These are phyloP conservation scores for Monilinia vaccinii-corymbosi DNA, from an alignment of 2,329 filamentous ascomycete species.

Conservation along the genomic window DNA sequence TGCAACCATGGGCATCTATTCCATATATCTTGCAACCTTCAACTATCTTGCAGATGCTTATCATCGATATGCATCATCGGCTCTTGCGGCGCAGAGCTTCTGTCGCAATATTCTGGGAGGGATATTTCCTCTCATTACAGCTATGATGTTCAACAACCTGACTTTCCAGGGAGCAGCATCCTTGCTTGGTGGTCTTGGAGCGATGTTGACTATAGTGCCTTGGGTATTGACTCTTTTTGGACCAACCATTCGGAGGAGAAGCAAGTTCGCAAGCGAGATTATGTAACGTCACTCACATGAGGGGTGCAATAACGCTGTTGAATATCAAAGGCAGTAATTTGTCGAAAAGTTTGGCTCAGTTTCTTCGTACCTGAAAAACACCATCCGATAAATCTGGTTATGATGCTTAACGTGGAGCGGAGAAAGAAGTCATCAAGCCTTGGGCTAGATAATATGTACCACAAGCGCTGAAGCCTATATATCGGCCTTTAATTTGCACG, in stretches of 20 bases:
- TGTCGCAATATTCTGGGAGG: constrained; percentile 79
- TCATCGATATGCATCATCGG: constrained; percentile 74
- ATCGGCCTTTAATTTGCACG: no score
- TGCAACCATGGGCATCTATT: constrained; percentile 78
- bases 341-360: not conserved
- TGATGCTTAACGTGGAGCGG: not conserved
- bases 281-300: constrained; percentile 10
- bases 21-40: constrained; percentile 79
- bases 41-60: constrained; percentile 91
- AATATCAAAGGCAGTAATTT: no score
- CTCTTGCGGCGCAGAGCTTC: constrained; percentile 77
- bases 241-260: constrained; percentile 62
- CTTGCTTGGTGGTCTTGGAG: constrained; percentile 62
- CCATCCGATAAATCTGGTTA: not conserved
- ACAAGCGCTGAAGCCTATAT: not conserved
- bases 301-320: not conserved
- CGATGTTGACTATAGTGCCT: constrained; percentile 65
- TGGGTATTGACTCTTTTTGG: constrained; percentile 80
- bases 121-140: constrained; percentile 69
- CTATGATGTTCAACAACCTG: constrained; percentile 62
- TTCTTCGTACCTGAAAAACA: not conserved
- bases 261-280: constrained; percentile 54
- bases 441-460: not conserved
- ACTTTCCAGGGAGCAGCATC: constrained; percentile 64
- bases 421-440: not conserved